Base-by-base conservation (phyloP, 139 green algal species). In the Deuterostichococcus epilithicus region DNA sequence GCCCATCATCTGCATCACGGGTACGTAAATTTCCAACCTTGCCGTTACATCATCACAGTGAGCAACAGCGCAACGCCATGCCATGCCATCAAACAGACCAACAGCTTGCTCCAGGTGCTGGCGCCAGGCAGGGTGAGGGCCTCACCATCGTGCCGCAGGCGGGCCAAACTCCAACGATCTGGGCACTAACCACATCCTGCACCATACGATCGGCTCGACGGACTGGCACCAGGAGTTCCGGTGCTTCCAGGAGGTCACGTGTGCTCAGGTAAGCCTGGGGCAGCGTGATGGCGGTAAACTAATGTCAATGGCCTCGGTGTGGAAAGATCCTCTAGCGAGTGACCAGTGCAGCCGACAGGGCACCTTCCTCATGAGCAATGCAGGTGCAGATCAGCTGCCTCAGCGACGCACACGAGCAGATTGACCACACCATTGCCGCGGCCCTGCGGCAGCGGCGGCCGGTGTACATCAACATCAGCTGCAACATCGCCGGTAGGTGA, bases 151-250 rank as follows among this genome's bases (percentile, higher is more conserved):
- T 13, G 13, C 3, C 20, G 52, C 52, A 63, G 52, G 52, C 52
- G 52, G 83, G 0, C 89, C 89, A 68, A 94, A 94, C 82, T 81
- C 44, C 67, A 94, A 94, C 63, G 92, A 97, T 79, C 92, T 88
- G 66, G 81, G 79, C 35, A 80, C 80, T 60, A 92, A 91, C 80
- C 88, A 83, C 69, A 78, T 92, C 10, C 78, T 97, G 25, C 90
- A 95, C 80, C 91, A 95, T 88, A 95, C 91, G 45, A 90, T 86
- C 2, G 91, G 89, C 33, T 8, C 73, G 22, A 34, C 80, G 6
- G 84, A 93, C 39, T 91, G 90, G 77, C 76, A 73, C 30, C 88
- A 95, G 83, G 84, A 89, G 80, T 79, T 33, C 89, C 94, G 81
- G 82, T 88, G 82, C 63, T 94, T 93, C 83, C 87, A 86, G 73